phyloP scores from a whole-genome alignment of 2,329 filamentous ascomycete genomes.

The Tolypocladium sp. region DNA sequence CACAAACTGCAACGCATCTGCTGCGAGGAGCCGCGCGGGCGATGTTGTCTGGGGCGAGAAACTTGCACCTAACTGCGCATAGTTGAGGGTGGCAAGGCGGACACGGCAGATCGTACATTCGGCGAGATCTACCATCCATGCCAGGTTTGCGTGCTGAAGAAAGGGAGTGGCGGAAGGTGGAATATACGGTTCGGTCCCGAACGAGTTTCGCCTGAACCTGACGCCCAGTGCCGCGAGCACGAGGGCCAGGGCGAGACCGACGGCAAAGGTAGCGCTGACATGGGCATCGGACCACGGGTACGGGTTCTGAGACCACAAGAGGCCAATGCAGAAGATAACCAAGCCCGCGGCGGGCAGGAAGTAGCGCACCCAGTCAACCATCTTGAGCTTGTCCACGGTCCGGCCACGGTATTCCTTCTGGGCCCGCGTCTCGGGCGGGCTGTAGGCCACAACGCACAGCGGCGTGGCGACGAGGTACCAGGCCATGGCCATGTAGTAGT shows the following conservation, averaged over 20 bases:
- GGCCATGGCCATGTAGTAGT: slow-evolving; percentile 23
- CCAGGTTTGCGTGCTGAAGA: too few species aligned
- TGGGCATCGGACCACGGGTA: slow-evolving; percentile 26
- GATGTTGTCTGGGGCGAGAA: too few species aligned
- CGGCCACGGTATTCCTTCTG: slow-evolving; percentile 16
- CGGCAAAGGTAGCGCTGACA: slow-evolving; percentile 23
- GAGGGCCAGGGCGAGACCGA: slow-evolving; percentile 18
- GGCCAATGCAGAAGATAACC: slow-evolving; percentile 27
- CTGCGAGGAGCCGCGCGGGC: too few species aligned
- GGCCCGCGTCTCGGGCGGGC: slow-evolving; percentile 17
- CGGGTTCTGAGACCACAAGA: slow-evolving; percentile 28
- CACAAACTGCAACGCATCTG: too few species aligned
- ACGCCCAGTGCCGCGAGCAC: too few species aligned
- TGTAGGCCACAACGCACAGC: slow-evolving; percentile 20
- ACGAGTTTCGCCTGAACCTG: too few species aligned
- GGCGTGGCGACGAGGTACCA: slow-evolving; percentile 17
- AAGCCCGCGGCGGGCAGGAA: slow-evolving; percentile 21
- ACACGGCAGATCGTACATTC: too few species aligned
- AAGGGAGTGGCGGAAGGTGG: too few species aligned
- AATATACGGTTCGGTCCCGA: too few species aligned
- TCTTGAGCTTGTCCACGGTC: slow-evolving; percentile 19
- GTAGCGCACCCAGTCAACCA: slow-evolving; percentile 30
- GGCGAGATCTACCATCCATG: too few species aligned
- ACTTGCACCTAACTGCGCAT: too few species aligned
- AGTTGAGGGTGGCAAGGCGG: too few species aligned